A percentile compares a stretch with the other conserved stretches of the same genome.
Evolutionary conservation across 306 rosid species (phyloP).

Genomic region (Adenanthera pavonina): DNA sequence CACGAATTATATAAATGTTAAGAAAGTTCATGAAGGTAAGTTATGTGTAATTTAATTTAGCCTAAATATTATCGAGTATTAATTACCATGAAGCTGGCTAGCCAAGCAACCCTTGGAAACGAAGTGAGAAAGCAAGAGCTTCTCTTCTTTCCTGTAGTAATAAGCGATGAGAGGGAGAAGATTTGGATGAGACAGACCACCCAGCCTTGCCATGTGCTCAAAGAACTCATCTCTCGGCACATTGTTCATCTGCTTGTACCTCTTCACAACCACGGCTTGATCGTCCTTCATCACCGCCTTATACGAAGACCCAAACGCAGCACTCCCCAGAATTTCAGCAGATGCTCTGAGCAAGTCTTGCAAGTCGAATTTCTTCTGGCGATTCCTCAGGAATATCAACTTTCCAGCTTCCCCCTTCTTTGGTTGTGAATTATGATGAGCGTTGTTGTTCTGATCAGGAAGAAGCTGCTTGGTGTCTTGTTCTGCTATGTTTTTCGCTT

Average conservation of each 20-base stretch:
- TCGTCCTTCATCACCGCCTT: constrained; percentile 63
- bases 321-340: constrained; percentile 91
- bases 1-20: too few relatives aligned
- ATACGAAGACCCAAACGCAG: constrained; percentile 86
- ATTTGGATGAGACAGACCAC: constrained; percentile 68
- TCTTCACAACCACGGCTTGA: constrained; percentile 73
- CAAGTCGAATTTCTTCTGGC: constrained; percentile 62
- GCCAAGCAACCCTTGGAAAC: constrained; percentile 81
- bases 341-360: constrained; percentile 80
- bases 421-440: constrained; percentile 11
- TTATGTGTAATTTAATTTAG: background rate
- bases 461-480: constrained; percentile 1
- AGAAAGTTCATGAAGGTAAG: too few relatives aligned
- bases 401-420: constrained; percentile 63
- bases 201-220: constrained; percentile 87
- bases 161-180: constrained; percentile 77
- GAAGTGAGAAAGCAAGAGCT: constrained; percentile 73
- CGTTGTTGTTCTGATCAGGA: background rate
- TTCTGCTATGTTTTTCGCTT: constrained; percentile 43
- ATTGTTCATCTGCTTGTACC: constrained; percentile 89
- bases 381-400: constrained; percentile 61
- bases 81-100: constrained; percentile 77
- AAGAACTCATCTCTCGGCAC: constrained; percentile 77
- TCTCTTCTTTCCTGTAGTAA: constrained; percentile 84
- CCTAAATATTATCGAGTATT: background rate